These are phyloP conservation scores for Fusarium armeniacum DNA, from an alignment of 2,329 filamentous ascomycete species.

Conservation along the genomic window DNA sequence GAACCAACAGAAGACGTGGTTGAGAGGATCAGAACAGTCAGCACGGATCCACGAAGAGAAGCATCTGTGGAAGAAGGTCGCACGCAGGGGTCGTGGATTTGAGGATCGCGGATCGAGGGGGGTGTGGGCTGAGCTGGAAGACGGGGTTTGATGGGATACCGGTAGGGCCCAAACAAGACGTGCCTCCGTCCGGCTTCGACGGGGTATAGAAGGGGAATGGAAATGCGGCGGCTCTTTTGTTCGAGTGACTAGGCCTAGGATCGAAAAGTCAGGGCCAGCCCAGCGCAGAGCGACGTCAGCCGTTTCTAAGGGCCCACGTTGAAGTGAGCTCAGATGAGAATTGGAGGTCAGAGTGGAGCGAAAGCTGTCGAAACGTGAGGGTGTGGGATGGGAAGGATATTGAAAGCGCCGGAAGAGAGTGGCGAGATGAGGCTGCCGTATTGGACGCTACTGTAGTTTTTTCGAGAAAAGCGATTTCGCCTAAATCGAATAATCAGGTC, in stretches of 20 bases:
- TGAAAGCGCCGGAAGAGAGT: conserved; percentile 42
- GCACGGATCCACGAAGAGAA: conserved; percentile 47
- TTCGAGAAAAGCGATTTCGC: conserved; percentile 40
- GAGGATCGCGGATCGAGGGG: conserved; percentile 44
- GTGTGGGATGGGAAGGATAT: conserved; percentile 38
- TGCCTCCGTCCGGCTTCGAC: conserved; percentile 44
- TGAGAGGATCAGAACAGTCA: conserved; percentile 46
- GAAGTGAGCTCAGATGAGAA: conserved; percentile 25
- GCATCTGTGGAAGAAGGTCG: conserved; percentile 43
- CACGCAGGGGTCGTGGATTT: conserved; percentile 44
- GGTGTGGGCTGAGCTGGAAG: conserved; percentile 45
- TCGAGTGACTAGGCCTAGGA: conserved; percentile 47
- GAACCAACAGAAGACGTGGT: conserved; percentile 46
- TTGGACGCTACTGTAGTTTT: conserved; percentile 20
- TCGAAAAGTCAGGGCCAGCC: conserved; percentile 43
- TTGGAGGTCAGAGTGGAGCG: conserved; percentile 35
- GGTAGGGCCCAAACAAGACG: conserved; percentile 39
- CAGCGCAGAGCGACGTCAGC: conserved; percentile 42
- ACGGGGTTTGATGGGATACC: conserved; percentile 35
- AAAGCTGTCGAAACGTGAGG: conserved; percentile 33
- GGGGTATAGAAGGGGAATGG: conserved; percentile 48
- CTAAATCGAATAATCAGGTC: conserved; percentile 40
- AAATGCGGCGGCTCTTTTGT: conserved; percentile 52
- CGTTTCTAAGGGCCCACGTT: conserved; percentile 45
- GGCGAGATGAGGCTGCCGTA: conserved; percentile 47